Evolutionary conservation across 129 eudicot genomes (phyloP), one percentile per base, ranked within the genome.

Genomic region (Dittrichia graveolens): DNA sequence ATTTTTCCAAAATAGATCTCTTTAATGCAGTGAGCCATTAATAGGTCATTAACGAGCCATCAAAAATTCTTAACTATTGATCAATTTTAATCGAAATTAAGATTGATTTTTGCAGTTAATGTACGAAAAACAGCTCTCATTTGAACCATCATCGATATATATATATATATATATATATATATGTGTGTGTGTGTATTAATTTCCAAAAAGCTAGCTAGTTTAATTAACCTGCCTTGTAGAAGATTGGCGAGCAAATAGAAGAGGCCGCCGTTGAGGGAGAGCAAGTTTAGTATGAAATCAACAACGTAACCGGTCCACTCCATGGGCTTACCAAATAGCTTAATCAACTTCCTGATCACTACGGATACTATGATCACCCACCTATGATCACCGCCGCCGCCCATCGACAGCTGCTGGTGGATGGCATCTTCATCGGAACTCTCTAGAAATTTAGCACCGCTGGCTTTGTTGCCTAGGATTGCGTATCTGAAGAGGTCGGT

Each of bases 291-390:
- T 42, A 87, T 6, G 67, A 87, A 89, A 67, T 93, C 96, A 13
- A 89, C 62, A 43, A 83, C 6, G 78, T 50, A 89, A 9, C 98
- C 98, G 43, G 14, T 34, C 85, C 87, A 83, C 43, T 89, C 90
- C 92, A 93, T 65, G 8, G 96, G 98, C 78, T 87, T 85, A 44
- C 80, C 84, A 6, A 79, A 48, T 11, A 93, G 5, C 62, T 72
- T 81, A 0, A 93, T 66, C 39, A 93, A 47, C 80, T 93, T 93
- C 78, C 87, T 82, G 69, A 77, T 75, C 6, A 93, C 12, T 38
- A 93, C 88, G 0, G 98, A 93, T 5, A 87, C 95, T 7, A 93
- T 72, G 18, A 93, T 93, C 13, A 93, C 89, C 95, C 92, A 84
- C 73, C 96, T 84, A 8, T 85, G 86, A 16, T 83, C 65, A n/a